Evolutionary conservation across 2,329 filamentous ascomycete genomes (phyloP), one percentile per base, ranked within the genome.

Genomic region (Sphaerulina vaccinii): DNA sequence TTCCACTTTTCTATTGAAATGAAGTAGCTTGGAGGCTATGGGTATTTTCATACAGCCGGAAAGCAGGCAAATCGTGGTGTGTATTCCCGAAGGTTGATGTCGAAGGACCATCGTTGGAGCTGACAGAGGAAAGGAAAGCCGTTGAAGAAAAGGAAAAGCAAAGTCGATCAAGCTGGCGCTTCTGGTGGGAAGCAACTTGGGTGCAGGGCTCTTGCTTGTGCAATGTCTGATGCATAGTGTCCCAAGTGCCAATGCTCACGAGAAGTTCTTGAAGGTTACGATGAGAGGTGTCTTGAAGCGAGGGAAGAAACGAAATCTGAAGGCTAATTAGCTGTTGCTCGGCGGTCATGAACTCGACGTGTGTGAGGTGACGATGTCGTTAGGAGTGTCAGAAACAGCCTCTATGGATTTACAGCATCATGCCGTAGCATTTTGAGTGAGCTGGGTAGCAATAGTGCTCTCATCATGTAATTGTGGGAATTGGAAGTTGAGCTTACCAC

Each of bases 31-130:
- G 70, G 65, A 68, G 71, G 72, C 69, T 72, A 76, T 73, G 66
- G 62, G 58, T 67, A 51, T 52, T 68, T n/a, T n/a, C n/a, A n/a
- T n/a, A n/a, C n/a, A 72, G 68, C 70, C 73, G 69, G 65, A 71
- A 69, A 73, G 74, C 73, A 77, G 74, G 73, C 74, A 76, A 75
- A 72, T 70, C 72, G 74, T 76, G 75, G 75, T 53, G 40, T 56
- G n/a, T n/a, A n/a, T n/a, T n/a, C n/a, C n/a, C n/a, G n/a, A n/a
- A n/a, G n/a, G n/a, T n/a, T n/a, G n/a, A n/a, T n/a, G n/a, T n/a
- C n/a, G n/a, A n/a, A n/a, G n/a, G n/a, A n/a, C n/a, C n/a, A n/a
- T n/a, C n/a, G n/a, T n/a, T n/a, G n/a, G n/a, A n/a, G n/a, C n/a
- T n/a, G n/a, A n/a, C n/a, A n/a, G n/a, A n/a, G n/a, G n/a, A n/a